Conservation (phyloP, 2,329 filamentous ascomycete species). For the Fusarium sp. region DNA sequence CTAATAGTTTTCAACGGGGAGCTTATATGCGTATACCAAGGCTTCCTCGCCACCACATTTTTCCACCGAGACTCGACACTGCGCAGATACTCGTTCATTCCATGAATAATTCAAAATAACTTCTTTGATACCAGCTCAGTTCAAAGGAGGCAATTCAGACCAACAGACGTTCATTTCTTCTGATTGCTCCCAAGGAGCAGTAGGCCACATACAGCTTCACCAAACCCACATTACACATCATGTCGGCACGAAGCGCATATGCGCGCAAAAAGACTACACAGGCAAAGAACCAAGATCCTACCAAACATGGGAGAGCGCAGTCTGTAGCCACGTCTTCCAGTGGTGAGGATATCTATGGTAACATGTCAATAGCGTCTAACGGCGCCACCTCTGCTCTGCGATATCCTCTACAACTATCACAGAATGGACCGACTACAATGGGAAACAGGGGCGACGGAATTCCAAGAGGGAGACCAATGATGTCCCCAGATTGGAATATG, state of each 20-base stretch:
- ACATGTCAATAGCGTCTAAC: constrained; percentile 53
- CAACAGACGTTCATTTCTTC: neutral
- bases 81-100: neutral
- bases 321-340: constrained; percentile 55
- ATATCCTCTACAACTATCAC: constrained; percentile 52
- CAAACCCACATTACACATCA: constrained; percentile 43
- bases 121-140: neutral
- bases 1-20: neutral
- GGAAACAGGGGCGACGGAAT: constrained; percentile 18
- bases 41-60: neutral
- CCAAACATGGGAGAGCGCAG: constrained; percentile 48
- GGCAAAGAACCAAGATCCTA: constrained; percentile 53
- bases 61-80: neutral
- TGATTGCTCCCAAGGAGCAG: neutral
- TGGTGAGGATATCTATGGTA: constrained; percentile 56
- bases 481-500: constrained; percentile 36
- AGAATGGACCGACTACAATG: constrained; percentile 8
- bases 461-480: constrained; percentile 19
- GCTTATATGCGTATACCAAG: neutral
- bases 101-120: neutral
- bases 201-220: constrained; percentile 3
- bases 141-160: neutral
- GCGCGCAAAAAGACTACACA: constrained; percentile 71
- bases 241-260: constrained; percentile 70
- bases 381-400: constrained; percentile 59